Conservation (phyloP, 192 early-diverging fungal genomes). For the Linnemannia schmuckeri region DNA sequence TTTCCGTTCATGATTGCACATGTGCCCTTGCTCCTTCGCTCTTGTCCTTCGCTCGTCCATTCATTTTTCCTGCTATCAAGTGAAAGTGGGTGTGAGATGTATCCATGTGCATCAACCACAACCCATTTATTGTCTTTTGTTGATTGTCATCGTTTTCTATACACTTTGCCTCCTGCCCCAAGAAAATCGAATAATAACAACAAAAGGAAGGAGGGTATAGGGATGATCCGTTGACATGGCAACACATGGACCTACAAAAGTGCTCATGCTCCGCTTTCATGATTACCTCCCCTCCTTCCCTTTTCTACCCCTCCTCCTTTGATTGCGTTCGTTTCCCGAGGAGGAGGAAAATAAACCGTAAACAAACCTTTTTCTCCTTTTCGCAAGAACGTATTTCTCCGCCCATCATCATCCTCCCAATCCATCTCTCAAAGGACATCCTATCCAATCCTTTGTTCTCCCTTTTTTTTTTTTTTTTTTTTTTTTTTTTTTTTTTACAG, state of each 20-base stretch:
- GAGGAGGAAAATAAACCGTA: too few species aligned
- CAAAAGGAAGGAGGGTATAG: neutral
- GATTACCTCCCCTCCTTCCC: neutral
- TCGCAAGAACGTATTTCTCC: neutral
- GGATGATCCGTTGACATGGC: neutral
- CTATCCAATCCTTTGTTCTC: neutral
- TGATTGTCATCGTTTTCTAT: neutral
- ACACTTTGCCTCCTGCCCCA: neutral
- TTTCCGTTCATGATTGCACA: neutral
- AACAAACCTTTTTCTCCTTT: constrained; percentile 1
- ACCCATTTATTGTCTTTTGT: neutral
- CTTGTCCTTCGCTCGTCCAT: too few species aligned
- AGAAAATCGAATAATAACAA: neutral
- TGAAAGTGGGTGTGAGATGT: too few species aligned
- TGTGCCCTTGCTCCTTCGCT: neutral
- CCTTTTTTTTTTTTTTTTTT: constrained; percentile 25
- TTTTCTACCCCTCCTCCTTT: neutral
- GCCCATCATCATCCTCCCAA: too few species aligned
- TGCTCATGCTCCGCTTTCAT: neutral
- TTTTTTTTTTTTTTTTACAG: constrained; percentile 22
- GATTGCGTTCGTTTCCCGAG: constrained; percentile 11
- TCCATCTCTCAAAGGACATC: too few species aligned
- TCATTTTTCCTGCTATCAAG: too few species aligned
- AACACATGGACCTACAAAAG: neutral
- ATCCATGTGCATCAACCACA: neutral